Base-by-base conservation (phyloP, 495 filamentous ascomycete genomes). In the Astrocystis sublimbata region DNA sequence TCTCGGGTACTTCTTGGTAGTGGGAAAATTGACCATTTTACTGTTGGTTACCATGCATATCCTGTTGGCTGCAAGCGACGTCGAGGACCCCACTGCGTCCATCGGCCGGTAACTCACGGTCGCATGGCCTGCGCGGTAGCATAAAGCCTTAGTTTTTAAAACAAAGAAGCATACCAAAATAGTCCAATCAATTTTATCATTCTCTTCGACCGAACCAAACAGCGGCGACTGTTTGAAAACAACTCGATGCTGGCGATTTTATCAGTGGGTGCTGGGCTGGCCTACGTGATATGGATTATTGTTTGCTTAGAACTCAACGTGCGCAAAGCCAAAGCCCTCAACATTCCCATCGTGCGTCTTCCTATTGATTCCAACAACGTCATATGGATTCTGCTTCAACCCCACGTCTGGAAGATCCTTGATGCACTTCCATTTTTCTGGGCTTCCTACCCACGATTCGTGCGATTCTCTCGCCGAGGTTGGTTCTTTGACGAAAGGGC, bases 331-430 rank as follows among this genome's bases (percentile, higher is more conserved):
- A 49, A 54, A 10, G 24, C 23, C 0, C 6, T 69, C 15, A 26
- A 33, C 0, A 58, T 69, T 12, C 67, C 64, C 9, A 13, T 64
- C 17, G 41, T 64, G 23, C 61, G 64, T 38, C 35, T 64, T 24
- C 67, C 67, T 2, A 59, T 69, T 31, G 61, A 65, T 28, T 35
- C 45, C 0, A 63, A 65, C 53, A 69, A 67, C 28, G 43, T 60
- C 13, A 8, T 49, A 9, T 69, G 64, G 64, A 54, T 57, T 3
- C 47, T 69, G 19, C 6, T 66, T 13, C 58, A 65, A 33, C 53
- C 61, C 1, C 36, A 52, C 31, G 55, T 69, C 10, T 66, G 64
- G 64, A 65, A 46, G 26, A 17, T 69, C 13, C 38, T 67, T 1
- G 61, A 57, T 10, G 6, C 33, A 5, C 49, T 66, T 6, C 64